Percentiles rank a stretch among this genome's conserved stretches.
Evolutionary conservation across 1,284 basidiomycete genomes (phyloP).

Genomic region (Cryptococcus maquisensis): DNA sequence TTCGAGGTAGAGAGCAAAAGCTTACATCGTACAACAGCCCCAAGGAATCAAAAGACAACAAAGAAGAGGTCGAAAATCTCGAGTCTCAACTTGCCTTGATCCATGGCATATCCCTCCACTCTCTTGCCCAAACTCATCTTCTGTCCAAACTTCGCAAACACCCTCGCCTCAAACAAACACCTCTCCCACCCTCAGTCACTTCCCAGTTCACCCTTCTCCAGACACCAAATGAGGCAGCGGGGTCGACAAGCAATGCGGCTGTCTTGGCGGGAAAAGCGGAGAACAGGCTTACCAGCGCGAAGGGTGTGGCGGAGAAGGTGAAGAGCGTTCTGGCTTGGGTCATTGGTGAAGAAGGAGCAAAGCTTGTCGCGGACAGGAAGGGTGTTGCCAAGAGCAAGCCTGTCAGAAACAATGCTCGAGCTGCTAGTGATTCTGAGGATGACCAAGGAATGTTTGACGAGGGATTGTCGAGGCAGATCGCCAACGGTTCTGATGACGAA

Average conservation of each 20-base stretch:
- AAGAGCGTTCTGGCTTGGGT: constrained; percentile 54
- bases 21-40: constrained; percentile 17
- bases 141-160: constrained; percentile 71
- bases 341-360: constrained; percentile 39
- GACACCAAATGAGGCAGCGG: neutral
- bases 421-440: constrained; percentile 4
- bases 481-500: constrained; percentile 4
- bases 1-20: neutral
- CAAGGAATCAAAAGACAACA: constrained; percentile 44
- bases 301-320: constrained; percentile 63
- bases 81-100: constrained; percentile 65
- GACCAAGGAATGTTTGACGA: constrained; percentile 15
- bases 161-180: constrained; percentile 47
- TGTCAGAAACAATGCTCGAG: constrained; percentile 15
- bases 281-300: constrained; percentile 70
- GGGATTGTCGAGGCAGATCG: constrained; percentile 1
- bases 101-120: constrained; percentile 62
- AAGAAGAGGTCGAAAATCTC: constrained; percentile 52
- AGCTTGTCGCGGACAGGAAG: constrained; percentile 23
- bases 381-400: constrained; percentile 11
- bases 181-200: constrained; percentile 46
- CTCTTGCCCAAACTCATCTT: constrained; percentile 61
- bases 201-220: constrained; percentile 23
- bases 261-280: constrained; percentile 59
- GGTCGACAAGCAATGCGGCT: constrained; percentile 6